Evolutionary conservation across 805 yeast species (phyloP), one percentile per base, ranked within the genome.

Genomic region (Lipomyces sp.): DNA sequence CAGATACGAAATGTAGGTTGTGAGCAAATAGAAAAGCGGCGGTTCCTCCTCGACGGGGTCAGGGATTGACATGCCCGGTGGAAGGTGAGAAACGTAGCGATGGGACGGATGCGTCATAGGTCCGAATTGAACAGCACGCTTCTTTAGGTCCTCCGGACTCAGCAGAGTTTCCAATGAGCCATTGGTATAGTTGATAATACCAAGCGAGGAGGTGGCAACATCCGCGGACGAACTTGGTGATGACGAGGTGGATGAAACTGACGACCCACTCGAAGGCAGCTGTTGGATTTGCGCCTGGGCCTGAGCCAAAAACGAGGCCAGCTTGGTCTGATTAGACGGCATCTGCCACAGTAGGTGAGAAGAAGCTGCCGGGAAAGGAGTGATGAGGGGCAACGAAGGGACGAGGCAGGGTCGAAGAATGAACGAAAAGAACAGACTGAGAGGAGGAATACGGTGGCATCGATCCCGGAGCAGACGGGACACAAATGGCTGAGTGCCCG

Each of bases 1-100:
- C 61, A 95, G 74, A 67, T 89, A 95, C 67, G 85, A 82, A 59
- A 93, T 70, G 65, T 91, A 93, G 1, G 98, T 91, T 51, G 87
- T 77, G 43, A 93, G 70, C 53, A 86, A 79, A 46, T 85, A 81
- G 58, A 77, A 76, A 63, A 87, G 86, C 19, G 96, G 91, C 4
- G 97, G 97, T 49, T 90, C 91, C 67, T 89, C 96, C 37, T 82
- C 81, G 56, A 55, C 61, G 31, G 61, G 47, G 39, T 38, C 45
- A 13, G 46, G 37, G 8, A 55, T 75, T 8, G 80, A 80, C 45
- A 33, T 23, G 21, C 55, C 61, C 45, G 38, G 46, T 23, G 60
- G 49, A 42, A 50, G 51, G 33, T 35, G 51, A 33, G 60, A 40
- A 13, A 41, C 45, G 31, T 45, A 50, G 16, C 43, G 43, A 21